phyloP scores from a whole-genome alignment of 1,139 yeast genomes.

The Geotrichum candidum region DNA sequence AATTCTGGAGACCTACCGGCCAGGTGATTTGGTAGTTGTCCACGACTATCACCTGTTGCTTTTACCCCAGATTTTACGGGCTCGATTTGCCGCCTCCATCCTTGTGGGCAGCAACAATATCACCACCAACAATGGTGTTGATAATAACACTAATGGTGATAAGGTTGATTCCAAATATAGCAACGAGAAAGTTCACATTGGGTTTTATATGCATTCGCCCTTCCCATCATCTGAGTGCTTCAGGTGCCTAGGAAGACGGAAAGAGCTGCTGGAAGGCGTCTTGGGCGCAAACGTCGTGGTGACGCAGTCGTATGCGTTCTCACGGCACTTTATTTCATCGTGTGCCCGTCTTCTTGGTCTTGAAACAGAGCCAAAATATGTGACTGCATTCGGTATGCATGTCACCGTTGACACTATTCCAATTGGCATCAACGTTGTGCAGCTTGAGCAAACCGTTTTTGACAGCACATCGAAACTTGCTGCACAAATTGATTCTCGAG shows the following conservation, averaged over 20 bases:
- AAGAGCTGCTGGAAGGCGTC: slow-evolving; percentile 79
- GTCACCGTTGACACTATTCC: slow-evolving; percentile 72
- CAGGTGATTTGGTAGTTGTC: slow-evolving; percentile 91
- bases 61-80: slow-evolving; percentile 78
- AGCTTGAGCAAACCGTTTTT: slow-evolving; percentile 39
- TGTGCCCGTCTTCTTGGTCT: slow-evolving; percentile 45
- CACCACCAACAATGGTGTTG: background rate
- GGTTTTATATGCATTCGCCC: slow-evolving; percentile 45
- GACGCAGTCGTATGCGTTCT: slow-evolving; percentile 79
- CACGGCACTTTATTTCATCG: slow-evolving; percentile 77
- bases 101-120: background rate
- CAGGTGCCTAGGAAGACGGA: slow-evolving; percentile 75
- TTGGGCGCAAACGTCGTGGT: slow-evolving; percentile 81
- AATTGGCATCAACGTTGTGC: slow-evolving; percentile 72
- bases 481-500: slow-evolving; percentile 41
- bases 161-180: background rate
- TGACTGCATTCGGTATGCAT: slow-evolving; percentile 68
- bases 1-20: slow-evolving; percentile 62
- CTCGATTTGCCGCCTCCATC: slow-evolving; percentile 60
- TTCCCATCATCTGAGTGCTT: slow-evolving; percentile 96
- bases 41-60: slow-evolving; percentile 86
- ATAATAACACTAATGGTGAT: background rate
- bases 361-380: slow-evolving; percentile 44
- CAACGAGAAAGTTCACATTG: slow-evolving; percentile 52
- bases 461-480: slow-evolving; percentile 34